Evolutionary conservation across 805 yeast genomes (phyloP), one percentile per base, ranked within the genome.

Genomic region (Wickerhamia fluorescens): DNA sequence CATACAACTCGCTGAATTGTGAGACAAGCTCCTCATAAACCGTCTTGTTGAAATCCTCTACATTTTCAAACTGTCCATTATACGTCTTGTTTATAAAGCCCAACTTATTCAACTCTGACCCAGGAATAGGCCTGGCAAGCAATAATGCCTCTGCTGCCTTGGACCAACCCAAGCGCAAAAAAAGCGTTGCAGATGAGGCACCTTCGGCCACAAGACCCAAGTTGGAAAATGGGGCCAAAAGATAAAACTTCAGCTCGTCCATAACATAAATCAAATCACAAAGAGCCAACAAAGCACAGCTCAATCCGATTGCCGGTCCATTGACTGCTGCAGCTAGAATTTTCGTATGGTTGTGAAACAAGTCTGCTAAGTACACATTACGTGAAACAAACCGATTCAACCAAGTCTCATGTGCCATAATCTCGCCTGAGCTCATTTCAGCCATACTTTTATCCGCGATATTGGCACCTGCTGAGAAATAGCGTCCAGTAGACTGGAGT

Each of bases 141-240:
- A 85, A 59, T 24, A 86, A 58, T 2, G 85, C 84, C 55, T 85
- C 88, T 29, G 78, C 67, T 10, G 92, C 76, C 38, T 66, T 69
- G 36, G 84, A 74, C 58, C 75, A 61, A 2, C 95, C 95, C 34
- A 86, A 58, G 45, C 94, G 69, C 41, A 64, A 51, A 14, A 82
- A 75, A 30, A 86, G 63, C 4, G 89, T 73, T 6, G 75, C 69
- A 10, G 85, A 73, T 1, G 84, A 59, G 4, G 78, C 83, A 32
- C 95, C 94, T 53, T 86, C 96, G 36, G 81, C 74, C 3, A 82
- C 87, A 42, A 86, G 68, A 2, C 95, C 94, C 41, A 86, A 67
- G 47, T 78, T 80, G 24, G 87, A 75, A 55, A 86, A 86, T 5
- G 96, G 95, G 10, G 77, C 68, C 45, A 78, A 68, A 37, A 85